These are phyloP conservation scores for Hypoxylon intermedium DNA, from an alignment of 495 filamentous ascomycete genomes.

Conservation along the genomic window DNA sequence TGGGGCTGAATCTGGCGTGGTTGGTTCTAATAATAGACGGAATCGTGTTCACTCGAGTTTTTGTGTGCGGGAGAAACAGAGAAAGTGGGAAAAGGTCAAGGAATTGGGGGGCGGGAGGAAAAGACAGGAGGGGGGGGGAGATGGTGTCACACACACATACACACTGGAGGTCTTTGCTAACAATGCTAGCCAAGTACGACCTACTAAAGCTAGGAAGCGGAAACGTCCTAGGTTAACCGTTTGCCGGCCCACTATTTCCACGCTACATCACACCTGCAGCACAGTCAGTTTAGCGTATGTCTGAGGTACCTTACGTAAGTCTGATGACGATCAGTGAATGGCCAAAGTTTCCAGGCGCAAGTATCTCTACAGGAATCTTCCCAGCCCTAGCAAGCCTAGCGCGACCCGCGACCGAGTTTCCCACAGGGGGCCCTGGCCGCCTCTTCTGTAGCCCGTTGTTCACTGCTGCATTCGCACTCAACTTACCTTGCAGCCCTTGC, in stretches of 20 bases:
- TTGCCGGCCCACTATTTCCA: neutral
- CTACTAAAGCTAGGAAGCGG: neutral
- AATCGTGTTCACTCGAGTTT: conserved; percentile 47
- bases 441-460: conserved; percentile 15
- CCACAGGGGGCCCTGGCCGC: conserved; percentile 16
- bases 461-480: neutral
- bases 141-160: conserved; percentile 32
- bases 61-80: conserved; percentile 39
- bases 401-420: conserved; percentile 27
- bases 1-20: conserved; percentile 54
- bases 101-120: conserved; percentile 38
- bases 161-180: neutral
- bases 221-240: conserved; percentile 6
- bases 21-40: conserved; percentile 58
- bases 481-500: too few species aligned
- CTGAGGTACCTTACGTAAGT: conserved; percentile 26
- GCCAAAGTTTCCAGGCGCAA: neutral
- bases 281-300: neutral
- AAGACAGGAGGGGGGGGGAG: conserved; percentile 28
- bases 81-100: conserved; percentile 37
- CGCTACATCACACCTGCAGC: neutral
- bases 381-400: conserved; percentile 21
- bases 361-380: conserved; percentile 15
- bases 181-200: conserved; percentile 23
- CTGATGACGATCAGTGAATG: conserved; percentile 11